A percentile compares a stretch with the other conserved stretches of the same genome.
Evolutionary conservation across 805 yeast species (phyloP).

Genomic region (Ogataea glucozyma): DNA sequence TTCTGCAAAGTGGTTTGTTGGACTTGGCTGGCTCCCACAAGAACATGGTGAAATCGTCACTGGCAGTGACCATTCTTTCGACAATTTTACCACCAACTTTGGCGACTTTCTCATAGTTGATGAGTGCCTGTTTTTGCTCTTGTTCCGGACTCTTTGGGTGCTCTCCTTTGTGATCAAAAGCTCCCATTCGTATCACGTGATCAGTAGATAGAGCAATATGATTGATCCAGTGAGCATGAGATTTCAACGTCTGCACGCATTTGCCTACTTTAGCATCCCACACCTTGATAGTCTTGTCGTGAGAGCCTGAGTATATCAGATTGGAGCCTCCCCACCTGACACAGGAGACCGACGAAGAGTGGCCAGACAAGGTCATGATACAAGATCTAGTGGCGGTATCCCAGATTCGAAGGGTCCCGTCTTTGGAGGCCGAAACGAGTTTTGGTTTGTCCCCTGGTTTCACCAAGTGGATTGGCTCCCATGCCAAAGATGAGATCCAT

Average conservation of each 20-base stretch:
- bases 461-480: conserved; percentile 92
- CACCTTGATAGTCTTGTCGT: conserved; percentile 88
- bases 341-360: conserved; percentile 85
- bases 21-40: conserved; percentile 89
- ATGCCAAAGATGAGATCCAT: conserved; percentile 84
- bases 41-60: conserved; percentile 97
- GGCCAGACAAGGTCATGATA: conserved; percentile 77
- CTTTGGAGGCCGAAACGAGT: conserved; percentile 87
- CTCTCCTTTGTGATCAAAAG: conserved; percentile 72
- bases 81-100: conserved; percentile 51
- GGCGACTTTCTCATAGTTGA: conserved; percentile 63
- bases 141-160: conserved; percentile 46
- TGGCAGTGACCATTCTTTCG: conserved; percentile 90
- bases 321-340: conserved; percentile 97
- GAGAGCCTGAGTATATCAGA: conserved; percentile 83
- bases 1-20: conserved; percentile 81
- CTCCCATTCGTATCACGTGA: conserved; percentile 81
- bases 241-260: conserved; percentile 72
- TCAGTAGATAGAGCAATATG: conserved; percentile 92
- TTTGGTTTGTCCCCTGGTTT: conserved; percentile 65
- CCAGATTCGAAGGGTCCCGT: conserved; percentile 89
- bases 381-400: conserved; percentile 72
- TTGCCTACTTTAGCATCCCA: conserved; percentile 86
- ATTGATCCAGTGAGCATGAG: conserved; percentile 98
- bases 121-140: conserved; percentile 54